phyloP scores from a whole-genome alignment of 2,329 filamentous ascomycete genomes.

The Fusarium sulawesiense region DNA sequence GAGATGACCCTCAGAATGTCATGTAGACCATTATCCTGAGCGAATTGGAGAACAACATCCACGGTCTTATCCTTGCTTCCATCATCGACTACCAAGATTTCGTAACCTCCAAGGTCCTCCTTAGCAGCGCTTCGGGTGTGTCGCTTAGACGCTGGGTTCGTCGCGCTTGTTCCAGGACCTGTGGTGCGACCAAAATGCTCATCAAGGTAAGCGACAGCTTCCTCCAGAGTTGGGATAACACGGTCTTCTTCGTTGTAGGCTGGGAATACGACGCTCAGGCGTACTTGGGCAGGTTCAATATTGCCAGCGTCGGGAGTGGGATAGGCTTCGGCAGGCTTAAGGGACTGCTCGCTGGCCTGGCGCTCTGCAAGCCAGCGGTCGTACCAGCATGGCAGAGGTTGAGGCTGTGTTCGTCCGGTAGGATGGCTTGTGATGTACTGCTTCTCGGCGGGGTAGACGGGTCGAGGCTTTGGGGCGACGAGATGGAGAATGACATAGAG shows the following conservation, averaged over 20 bases:
- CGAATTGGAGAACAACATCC: slow-evolving; percentile 82
- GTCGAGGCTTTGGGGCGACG: slow-evolving; percentile 83
- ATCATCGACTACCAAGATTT: slow-evolving; percentile 92
- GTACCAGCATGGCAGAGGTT: slow-evolving; percentile 85
- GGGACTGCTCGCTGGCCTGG: slow-evolving; percentile 59
- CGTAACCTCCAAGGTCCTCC: slow-evolving; percentile 72
- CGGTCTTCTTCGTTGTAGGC: slow-evolving; percentile 95
- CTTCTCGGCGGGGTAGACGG: slow-evolving; percentile 81
- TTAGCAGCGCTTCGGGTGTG: slow-evolving; percentile 49
- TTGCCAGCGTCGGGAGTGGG: slow-evolving; percentile 61
- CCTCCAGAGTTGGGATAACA: slow-evolving; percentile 85
- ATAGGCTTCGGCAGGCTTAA: slow-evolving; percentile 53
- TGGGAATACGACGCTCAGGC: slow-evolving; percentile 91
- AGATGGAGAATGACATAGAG: slow-evolving; percentile 76
- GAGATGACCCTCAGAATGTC: slow-evolving; percentile 84
- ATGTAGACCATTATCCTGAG: slow-evolving; percentile 77
- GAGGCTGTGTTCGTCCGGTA: slow-evolving; percentile 50
- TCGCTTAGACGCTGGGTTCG: slow-evolving; percentile 48
- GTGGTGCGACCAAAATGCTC: slow-evolving; percentile 71
- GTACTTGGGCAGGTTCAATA: slow-evolving; percentile 82
- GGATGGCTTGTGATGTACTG: slow-evolving; percentile 81
- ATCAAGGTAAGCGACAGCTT: slow-evolving; percentile 89
- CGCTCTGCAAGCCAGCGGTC: slow-evolving; percentile 77
- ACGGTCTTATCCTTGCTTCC: slow-evolving; percentile 87
- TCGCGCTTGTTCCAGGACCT: slow-evolving; percentile 37